Percentiles rank a stretch among this genome's conserved stretches.
These are phyloP conservation scores for Vaccinium vitisidaea DNA, from an alignment of 148 eudicot species.

Conservation along the genomic window DNA sequence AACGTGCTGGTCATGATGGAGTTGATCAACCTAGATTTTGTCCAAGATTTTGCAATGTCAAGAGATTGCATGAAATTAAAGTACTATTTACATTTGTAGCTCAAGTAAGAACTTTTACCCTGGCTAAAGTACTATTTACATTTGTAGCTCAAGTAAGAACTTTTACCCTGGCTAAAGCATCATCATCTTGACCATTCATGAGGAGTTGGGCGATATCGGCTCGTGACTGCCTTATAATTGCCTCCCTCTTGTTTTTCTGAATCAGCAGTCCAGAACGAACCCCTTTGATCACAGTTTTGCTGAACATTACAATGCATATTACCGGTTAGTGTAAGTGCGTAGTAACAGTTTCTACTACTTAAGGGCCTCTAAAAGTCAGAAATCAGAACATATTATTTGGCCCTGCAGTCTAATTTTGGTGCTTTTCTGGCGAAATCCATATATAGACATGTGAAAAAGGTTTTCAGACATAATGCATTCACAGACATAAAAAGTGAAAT, in stretches of 20 bases:
- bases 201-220: slow-evolving; percentile 26
- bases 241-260: slow-evolving; percentile 24
- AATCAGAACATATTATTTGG: background rate
- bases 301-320: slow-evolving; percentile 6
- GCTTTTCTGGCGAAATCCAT: background rate
- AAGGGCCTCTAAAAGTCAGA: background rate
- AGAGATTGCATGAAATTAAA: background rate
- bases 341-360: too few species aligned
- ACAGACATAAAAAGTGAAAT: background rate
- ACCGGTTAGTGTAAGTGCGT: background rate
- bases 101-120: slow-evolving; percentile 13
- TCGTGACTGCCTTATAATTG: slow-evolving; percentile 24
- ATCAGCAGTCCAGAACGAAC: slow-evolving; percentile 5
- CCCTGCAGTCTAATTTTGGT: background rate
- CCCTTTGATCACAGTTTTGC: slow-evolving; percentile 27
- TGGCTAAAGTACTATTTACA: background rate
- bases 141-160: background rate
- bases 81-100: background rate
- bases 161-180: slow-evolving; percentile 23
- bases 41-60: background rate
- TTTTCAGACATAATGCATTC: background rate
- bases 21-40: slow-evolving; percentile 21
- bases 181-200: slow-evolving; percentile 7
- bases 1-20: slow-evolving; percentile 20
- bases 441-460: background rate